Evolutionary conservation across 768 basidiomycete species (phyloP), one percentile per base, ranked within the genome.

Genomic region (Termitomyces sp.): DNA sequence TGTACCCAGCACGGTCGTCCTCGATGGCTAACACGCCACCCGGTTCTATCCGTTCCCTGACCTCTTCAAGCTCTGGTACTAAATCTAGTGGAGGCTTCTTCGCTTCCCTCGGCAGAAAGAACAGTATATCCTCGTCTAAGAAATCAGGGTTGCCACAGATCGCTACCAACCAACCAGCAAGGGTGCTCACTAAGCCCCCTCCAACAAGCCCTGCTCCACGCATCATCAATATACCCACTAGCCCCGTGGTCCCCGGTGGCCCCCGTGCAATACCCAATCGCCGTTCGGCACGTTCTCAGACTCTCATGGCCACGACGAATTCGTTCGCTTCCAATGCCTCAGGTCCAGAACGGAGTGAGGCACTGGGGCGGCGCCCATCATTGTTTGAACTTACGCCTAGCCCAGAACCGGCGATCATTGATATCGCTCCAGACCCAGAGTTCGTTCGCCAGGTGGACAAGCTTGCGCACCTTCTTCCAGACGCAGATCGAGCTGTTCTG

Each of bases 381-480:
- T 57, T 79, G 40, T 70, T 74, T 50, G 70, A 76, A 53, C 60
- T 72, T 26, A 58, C 63, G 18, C 53, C 57, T 36, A 71, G 71
- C 36, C 54, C 64, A 18, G 71, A 72, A 33, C 62, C 55, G 13
- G 26, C 65, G 27, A 69, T 76, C 14, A 62, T 74, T 26, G 75
- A 77, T 57, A 75, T 75, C 20, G 65, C 66, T 47, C 60, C 70
- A n/a, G 76, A 79, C 54, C 76, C 81, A 1, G 85, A 83, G 32
- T 91, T 93, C 68, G 69, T 76, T 44, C 75, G 71, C 37, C 88
- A 91, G 68, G 83, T 93, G 4, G 86, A 91, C 64, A 87, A 83
- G 67, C 82, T 93, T 47, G 77, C 78, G 1, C 83, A 84, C 59
- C 72, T 93, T 40, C 73, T 93, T 33, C 91, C 91, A 16, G 83